Evolutionary conservation across 2,329 filamentous ascomycete genomes (phyloP), one percentile per base, ranked within the genome.

Genomic region (Ceratocystis destructans): DNA sequence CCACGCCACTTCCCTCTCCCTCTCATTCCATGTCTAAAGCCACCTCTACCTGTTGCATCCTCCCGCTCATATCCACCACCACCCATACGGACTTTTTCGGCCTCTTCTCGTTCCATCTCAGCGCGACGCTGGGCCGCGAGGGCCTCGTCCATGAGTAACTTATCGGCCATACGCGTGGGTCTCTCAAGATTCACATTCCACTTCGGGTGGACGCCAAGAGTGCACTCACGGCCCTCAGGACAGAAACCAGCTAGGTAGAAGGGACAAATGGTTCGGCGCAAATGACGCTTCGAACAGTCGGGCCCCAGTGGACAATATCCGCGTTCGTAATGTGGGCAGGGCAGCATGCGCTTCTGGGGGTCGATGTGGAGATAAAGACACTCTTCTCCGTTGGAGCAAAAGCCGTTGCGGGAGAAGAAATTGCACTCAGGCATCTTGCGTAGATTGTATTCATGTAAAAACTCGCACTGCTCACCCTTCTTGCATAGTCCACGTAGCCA

Each of bases 351-450:
- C 69, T 87, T 86, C 74, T 90, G 83, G 62, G 91, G 88, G 72
- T 94, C 90, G 72, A 95, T 88, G 77, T 96, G 90, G 61, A 96
- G 85, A 75, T 96, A 96, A 4, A 96, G 80, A 73, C 94, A 99
- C 77, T 99, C 94, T 76, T 97, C 93, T 70, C 93, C 94, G 77
- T 96, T 96, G 69, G 89, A 90, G 78, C 94, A 99, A 75, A 95
- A 96, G 66, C 90, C 90, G 73, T 94, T 96, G 69, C 91, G 84
- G 67, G 91, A 87, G 77, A 93, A 97, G 77, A 96, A 96, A 73
- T 96, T 96, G 78, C 94, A 99, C 78, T 97, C 94, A 69, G 94
- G 92, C 90, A 97, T 97, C 76, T 94, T 92, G 70, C 94, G 87
- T 71, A 99, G 83, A 77, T 99, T 97, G 80, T 96, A 99, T 77